Evolutionary conservation across 2,329 filamentous ascomycete genomes (phyloP).

Genomic region (Aureobasidium vineae): DNA sequence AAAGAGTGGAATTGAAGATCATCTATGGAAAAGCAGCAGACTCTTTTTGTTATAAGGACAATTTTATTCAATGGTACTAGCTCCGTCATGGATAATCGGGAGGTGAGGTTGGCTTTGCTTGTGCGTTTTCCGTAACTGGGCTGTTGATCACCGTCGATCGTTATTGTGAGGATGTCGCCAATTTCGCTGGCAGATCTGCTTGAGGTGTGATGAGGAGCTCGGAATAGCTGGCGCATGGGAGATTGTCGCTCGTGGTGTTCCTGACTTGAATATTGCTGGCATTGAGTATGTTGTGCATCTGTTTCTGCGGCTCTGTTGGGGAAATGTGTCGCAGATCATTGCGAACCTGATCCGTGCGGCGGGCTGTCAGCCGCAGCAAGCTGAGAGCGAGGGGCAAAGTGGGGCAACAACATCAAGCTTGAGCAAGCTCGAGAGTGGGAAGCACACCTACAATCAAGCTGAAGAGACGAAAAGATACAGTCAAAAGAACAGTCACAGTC

Average conservation of each 20-base stretch:
- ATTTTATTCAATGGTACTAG: not conserved
- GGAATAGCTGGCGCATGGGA: not conserved
- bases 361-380: not conserved
- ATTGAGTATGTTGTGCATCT: not conserved
- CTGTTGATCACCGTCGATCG: constrained; percentile 9
- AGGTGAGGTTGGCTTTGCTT: not conserved
- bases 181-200: not conserved
- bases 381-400: not conserved
- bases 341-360: not conserved
- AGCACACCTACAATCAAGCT: not conserved
- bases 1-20: not conserved
- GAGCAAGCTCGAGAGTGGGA: not conserved
- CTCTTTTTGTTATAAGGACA: not conserved
- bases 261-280: too few relatives aligned
- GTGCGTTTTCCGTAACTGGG: not conserved
- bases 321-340: not conserved
- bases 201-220: fast-evolving
- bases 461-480: too few relatives aligned
- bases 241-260: not conserved
- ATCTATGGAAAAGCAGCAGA: not conserved
- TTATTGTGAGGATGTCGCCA: not conserved
- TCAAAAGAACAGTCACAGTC: not conserved
- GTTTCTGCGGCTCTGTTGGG: not conserved
- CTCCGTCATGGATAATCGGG: constrained; percentile 3
- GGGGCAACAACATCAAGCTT: not conserved